Conservation (phyloP, 768 basidiomycete species). For the Nevesoporus exiguus region DNA sequence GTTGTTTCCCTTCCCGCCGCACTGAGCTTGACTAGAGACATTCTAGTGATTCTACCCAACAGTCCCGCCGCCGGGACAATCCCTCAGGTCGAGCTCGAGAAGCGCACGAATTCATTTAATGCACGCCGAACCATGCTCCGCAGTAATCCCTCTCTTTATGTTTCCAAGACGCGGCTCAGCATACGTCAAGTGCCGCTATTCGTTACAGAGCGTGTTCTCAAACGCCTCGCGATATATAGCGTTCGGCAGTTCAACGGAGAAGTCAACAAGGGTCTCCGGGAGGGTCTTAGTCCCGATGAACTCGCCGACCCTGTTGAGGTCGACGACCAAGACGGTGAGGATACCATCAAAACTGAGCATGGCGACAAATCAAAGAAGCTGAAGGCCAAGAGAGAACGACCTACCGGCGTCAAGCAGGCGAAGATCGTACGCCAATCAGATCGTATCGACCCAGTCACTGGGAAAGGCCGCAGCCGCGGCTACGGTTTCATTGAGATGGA, state of each 20-base stretch:
- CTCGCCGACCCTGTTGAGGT: constrained; percentile 42
- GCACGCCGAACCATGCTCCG: constrained; percentile 79
- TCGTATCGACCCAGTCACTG: constrained; percentile 83
- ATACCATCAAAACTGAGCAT: constrained; percentile 24
- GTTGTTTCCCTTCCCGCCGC: constrained; percentile 5
- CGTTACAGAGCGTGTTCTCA: constrained; percentile 85
- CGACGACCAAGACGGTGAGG: constrained; percentile 27
- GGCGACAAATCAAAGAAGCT: constrained; percentile 25
- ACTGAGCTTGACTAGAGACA: not conserved
- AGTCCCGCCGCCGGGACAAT: constrained; percentile 74
- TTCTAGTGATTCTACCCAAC: constrained; percentile 83
- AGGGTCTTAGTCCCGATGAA: constrained; percentile 71
- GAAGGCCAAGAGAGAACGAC: constrained; percentile 27
- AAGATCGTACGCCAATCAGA: constrained; percentile 91
- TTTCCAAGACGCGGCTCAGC: constrained; percentile 91
- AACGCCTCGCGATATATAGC: constrained; percentile 82
- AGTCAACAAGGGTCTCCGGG: constrained; percentile 57
- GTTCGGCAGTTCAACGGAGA: constrained; percentile 77
- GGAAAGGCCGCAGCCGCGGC: constrained; percentile 85
- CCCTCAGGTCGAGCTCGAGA: constrained; percentile 74
- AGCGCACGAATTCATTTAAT: constrained; percentile 81
- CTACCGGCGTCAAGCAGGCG: constrained; percentile 71
- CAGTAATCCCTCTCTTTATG: constrained; percentile 90
- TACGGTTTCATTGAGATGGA: constrained; percentile 95
- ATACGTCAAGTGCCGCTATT: constrained; percentile 90